These are phyloP conservation scores for Magnusiomyces sp. DNA, from an alignment of 1,139 yeast species.

Conservation along the genomic window DNA sequence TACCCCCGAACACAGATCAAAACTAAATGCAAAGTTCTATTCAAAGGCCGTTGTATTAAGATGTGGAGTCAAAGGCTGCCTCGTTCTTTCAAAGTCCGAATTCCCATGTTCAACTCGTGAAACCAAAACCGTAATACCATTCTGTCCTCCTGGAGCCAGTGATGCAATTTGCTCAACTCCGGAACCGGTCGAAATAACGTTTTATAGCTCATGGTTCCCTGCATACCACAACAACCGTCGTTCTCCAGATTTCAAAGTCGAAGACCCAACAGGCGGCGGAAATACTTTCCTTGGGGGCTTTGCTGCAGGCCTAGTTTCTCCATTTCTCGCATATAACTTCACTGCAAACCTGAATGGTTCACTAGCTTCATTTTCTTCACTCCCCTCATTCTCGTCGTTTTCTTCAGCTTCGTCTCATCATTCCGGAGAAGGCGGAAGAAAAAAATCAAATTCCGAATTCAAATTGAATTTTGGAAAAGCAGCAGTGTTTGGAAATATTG, in stretches of 20 bases:
- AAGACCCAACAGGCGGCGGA: slow-evolving; percentile 94
- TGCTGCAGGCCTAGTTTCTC: slow-evolving; percentile 45
- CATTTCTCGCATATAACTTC: no score
- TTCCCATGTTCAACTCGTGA: slow-evolving; percentile 4
- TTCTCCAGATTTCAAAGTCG: slow-evolving; percentile 37
- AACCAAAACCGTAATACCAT: not conserved
- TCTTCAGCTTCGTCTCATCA: no score
- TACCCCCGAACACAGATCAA: no score
- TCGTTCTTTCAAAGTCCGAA: slow-evolving; percentile 13
- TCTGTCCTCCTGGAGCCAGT: no score
- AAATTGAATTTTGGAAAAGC: slow-evolving; percentile 45
- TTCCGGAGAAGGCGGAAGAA: no score
- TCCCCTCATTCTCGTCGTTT: no score
- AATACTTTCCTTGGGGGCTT: slow-evolving; percentile 82
- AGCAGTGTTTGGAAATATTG: slow-evolving; percentile 62
- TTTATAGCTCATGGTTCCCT: slow-evolving; percentile 42
- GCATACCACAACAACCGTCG: slow-evolving; percentile 51
- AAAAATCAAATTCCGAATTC: slow-evolving; percentile 20
- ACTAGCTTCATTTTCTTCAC: no score
- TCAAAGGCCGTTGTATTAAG: slow-evolving; percentile 16
- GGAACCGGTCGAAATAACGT: not conserved
- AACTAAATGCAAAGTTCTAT: no score
- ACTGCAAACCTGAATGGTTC: no score
- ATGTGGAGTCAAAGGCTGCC: slow-evolving; percentile 22
- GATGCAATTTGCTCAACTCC: no score